Evolutionary conservation across 495 filamentous ascomycete species (phyloP).

Genomic region (Polyplosphaeria fusca): DNA sequence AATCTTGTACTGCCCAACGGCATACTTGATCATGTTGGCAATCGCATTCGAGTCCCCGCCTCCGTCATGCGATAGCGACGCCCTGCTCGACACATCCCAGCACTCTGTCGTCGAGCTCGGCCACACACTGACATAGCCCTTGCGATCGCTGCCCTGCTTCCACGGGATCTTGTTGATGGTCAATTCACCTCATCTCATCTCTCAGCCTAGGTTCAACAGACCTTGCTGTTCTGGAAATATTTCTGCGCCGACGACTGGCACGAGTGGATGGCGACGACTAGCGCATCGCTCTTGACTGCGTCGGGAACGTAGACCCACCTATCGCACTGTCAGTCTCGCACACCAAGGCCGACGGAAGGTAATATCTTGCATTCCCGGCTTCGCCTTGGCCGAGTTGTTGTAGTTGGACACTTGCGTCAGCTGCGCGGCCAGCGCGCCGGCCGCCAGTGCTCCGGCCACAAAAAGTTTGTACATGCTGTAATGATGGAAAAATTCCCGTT

Average conservation of each 20-base stretch:
- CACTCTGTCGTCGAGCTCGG: conserved; percentile 50
- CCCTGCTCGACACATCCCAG: conserved; percentile 53
- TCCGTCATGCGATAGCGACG: conserved; percentile 51
- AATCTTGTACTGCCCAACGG: conserved; percentile 48
- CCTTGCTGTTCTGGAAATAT: conserved; percentile 35
- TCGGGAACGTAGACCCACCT: conserved; percentile 38
- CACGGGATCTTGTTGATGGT: conserved; percentile 37
- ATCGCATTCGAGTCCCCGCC: conserved; percentile 54
- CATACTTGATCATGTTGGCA: conserved; percentile 58
- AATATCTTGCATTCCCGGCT: conserved; percentile 22
- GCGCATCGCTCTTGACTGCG: conserved; percentile 28
- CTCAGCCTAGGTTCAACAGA: too few species aligned
- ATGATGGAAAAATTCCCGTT: too few species aligned
- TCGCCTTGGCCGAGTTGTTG: conserved; percentile 19
- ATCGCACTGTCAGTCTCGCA: too few species aligned
- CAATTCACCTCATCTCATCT: too few species aligned
- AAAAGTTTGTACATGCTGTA: too few species aligned
- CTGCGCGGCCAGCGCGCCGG: conserved; percentile 15
- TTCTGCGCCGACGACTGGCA: conserved; percentile 38
- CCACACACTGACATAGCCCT: conserved; percentile 58
- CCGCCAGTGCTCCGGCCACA: conserved; percentile 4
- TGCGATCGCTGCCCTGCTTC: conserved; percentile 46
- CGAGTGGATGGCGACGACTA: conserved; percentile 38
- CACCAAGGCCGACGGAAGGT: too few species aligned
- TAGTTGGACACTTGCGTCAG: conserved; percentile 30